Evolutionary conservation across 225 moss, liverwort and hornwort species (phyloP).

Genomic region (Rhytidiadelphus loreus): DNA sequence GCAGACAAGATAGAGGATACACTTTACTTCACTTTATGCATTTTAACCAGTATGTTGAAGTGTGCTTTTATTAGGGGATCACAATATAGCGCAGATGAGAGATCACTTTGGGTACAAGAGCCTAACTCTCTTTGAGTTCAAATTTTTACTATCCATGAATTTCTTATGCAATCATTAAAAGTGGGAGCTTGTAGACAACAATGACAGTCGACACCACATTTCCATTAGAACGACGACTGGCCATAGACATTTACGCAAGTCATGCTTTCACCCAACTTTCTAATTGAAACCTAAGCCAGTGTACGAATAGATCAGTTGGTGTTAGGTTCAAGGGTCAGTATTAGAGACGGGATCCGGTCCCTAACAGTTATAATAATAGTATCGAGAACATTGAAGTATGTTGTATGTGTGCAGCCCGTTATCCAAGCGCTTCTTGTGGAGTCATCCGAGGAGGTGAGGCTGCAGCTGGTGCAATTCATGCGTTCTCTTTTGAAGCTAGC

Average conservation of each 20-base stretch:
- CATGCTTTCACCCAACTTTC: neutral
- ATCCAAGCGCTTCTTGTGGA: conserved; percentile 53
- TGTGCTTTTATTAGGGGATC: neutral
- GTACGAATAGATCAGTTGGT: neutral
- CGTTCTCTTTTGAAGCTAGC: conserved; percentile 47
- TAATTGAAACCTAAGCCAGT: neutral
- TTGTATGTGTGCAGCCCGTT: conserved; percentile 37
- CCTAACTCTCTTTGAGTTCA: neutral
- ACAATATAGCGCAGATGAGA: neutral
- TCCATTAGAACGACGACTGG: neutral
- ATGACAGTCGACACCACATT: neutral
- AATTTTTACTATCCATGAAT: neutral
- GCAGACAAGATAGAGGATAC: neutral
- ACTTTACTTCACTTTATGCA: neutral
- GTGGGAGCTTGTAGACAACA: neutral
- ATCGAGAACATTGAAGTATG: neutral
- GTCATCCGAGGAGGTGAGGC: conserved; percentile 75
- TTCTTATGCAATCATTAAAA: neutral
- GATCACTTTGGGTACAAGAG: neutral
- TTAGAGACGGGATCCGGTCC: neutral
- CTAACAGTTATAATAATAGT: neutral
- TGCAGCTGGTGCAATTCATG: conserved; percentile 55
- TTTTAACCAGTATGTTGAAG: neutral
- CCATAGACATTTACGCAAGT: neutral
- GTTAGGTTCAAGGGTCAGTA: neutral